phyloP scores from a whole-genome alignment of 352 stramenopile species.

The Globisporangium megalacanthum region DNA sequence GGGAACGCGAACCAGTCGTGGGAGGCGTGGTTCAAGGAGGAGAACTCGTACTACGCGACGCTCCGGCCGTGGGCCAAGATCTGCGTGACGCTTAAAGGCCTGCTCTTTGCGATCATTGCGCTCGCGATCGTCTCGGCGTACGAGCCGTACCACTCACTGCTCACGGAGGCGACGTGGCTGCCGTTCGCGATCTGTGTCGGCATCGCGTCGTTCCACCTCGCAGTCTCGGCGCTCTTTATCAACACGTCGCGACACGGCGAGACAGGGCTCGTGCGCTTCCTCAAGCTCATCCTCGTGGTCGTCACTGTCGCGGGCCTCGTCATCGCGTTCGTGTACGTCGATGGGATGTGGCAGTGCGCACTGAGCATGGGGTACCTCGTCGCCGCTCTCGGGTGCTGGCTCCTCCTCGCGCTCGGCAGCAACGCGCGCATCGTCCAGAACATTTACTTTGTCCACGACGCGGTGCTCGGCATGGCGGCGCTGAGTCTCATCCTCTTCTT shows the following conservation, averaged over 20 bases:
- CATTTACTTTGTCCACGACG: constrained; percentile 94
- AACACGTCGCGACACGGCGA: constrained; percentile 49
- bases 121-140: constrained; percentile 79
- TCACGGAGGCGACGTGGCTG: constrained; percentile 47
- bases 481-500: constrained; percentile 92
- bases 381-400: constrained; percentile 83
- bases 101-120: constrained; percentile 85
- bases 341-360: constrained; percentile 87
- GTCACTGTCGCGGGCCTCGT: constrained; percentile 71
- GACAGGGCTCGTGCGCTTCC: constrained; percentile 56
- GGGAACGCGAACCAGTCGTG: constrained; percentile 93
- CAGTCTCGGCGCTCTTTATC: constrained; percentile 59
- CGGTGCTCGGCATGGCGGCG: constrained; percentile 89
- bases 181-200: constrained; percentile 48
- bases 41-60: constrained; percentile 91
- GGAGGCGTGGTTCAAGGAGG: constrained; percentile 95
- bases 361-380: constrained; percentile 92
- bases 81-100: constrained; percentile 87
- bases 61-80: constrained; percentile 88
- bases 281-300: constrained; percentile 75
- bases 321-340: constrained; percentile 50
- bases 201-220: constrained; percentile 55
- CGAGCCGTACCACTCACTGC: constrained; percentile 62
- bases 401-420: constrained; percentile 82
- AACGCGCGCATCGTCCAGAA: constrained; percentile 87